Base-by-base conservation (phyloP, 176 grass and related monocot species). In the Rhynchospora tenuis region DNA sequence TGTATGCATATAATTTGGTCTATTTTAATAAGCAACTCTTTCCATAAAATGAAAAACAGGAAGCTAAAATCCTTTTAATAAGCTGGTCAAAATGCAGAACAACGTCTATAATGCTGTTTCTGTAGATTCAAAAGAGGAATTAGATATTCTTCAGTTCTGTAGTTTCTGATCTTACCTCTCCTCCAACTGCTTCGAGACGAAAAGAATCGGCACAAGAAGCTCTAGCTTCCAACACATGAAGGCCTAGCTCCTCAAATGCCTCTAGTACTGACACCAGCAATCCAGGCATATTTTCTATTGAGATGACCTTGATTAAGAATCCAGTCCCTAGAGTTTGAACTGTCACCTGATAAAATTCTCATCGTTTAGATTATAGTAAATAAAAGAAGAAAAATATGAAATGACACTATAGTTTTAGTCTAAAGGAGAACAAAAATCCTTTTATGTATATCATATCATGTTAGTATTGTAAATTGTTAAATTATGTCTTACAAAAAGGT, bases 291-390 rank as follows among this genome's bases (percentile, higher is more conserved):
- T 64, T 90, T 54, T 87, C 85, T 47, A 90, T 57, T 80, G 84
- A 83, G 60, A 92, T 88, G 65, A 92, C 93, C 31, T 88, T 90
- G 43, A 94, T 83, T 65, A 94, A 80, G 81, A 90, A 94, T 43
- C 90, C 86, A 54, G 78, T 83, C 14, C 88, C 87, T 33, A 88
- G 1, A 52, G 69, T 84, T 66, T 90, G 80, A 33, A 94, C 93
- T 48, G 75, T 85, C 26, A 94, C 90, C 90, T 91, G 86, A 19
- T 55, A 61, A 64, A 82, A 79, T 27, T 16, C 23, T 57, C 23
- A 9, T 38, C 11, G 56, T 64, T 46, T 20, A 81, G 26, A 29
- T 83, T 14, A 73, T 38, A 12, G 24, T 46, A 72, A 5, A 83
- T 43, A 26, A 86, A 5, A 54, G 6, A 81, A 19, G 62, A 59